Evolutionary conservation across 192 early-diverging fungal genomes (phyloP), one percentile per base, ranked within the genome.

Genomic region (Backusella westeae): DNA sequence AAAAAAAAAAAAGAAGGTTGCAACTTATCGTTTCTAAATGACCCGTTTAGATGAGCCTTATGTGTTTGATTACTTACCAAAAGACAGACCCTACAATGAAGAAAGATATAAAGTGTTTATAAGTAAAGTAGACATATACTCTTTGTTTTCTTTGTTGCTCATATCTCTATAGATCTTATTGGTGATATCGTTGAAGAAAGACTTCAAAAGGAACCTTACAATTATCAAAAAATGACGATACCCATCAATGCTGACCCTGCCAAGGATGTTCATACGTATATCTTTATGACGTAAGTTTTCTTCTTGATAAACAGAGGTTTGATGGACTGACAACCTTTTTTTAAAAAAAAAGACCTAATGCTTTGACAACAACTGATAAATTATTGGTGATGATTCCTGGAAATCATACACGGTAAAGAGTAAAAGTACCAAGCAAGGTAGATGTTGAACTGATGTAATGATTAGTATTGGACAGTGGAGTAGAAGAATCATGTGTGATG

Each of bases 401-500:
- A 32, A 78, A 56, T 17, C 59, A 76, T 29, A 73, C 73, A 19
- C 59, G 79, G 79, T 80, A 75, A 75, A 32, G 41, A 44, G 21
- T 7, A 49, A 36, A 59, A n/a, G 6, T n/a, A 49, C 21, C 21
- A 77, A 1, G 15, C 29, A 38, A 69, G 8, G 34, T 19, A 68
- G 5, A 34, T 38, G 19, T 10, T 53, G 17, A 66, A 38, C 2
- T 21, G 6, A 59, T 19, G 5, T 1, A 59, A 19, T 59, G 36
- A 23, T 59, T 66, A 73, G 73, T 15, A 63, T 79, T 36, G 81
- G 81, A 0, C 77, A 79, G 65, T 82, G 81, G 81, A 76, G 73
- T 34, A 75, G 77, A 36, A 78, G 81, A 44, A 67, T 82, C 9
- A 76, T 82, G 71, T 77, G 77, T 49, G 81, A 82, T 66, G 73